Evolutionary conservation across 116 monocot genomes (phyloP).

Genomic region (Cymodocea nodosa): DNA sequence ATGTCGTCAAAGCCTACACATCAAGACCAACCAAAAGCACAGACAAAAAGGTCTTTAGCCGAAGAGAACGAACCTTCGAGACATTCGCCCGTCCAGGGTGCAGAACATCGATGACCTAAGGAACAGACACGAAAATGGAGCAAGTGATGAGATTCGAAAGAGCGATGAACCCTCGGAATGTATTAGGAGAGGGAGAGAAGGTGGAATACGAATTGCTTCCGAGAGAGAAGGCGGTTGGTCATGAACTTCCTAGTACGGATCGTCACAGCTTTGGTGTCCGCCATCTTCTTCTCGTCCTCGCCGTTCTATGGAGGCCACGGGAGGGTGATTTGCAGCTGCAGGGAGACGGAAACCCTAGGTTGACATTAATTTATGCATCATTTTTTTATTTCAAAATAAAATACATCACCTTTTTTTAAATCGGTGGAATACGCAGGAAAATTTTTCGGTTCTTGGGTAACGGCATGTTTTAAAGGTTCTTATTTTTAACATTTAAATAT

Average conservation of each 20-base stretch:
- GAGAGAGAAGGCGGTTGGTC: constrained; percentile 34
- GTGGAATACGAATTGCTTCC: constrained; percentile 25
- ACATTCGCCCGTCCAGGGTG: constrained; percentile 55
- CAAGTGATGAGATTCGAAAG: neutral
- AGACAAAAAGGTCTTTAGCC: too few relatives aligned
- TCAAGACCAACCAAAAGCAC: neutral
- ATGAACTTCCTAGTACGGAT: constrained; percentile 33
- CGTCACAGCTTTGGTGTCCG: constrained; percentile 20
- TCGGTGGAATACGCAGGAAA: too few relatives aligned
- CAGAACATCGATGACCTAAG: constrained; percentile 37
- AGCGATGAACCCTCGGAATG: neutral
- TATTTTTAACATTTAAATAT: too few relatives aligned
- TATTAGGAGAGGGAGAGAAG: neutral
- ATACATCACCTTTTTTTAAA: too few relatives aligned
- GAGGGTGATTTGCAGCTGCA: too few relatives aligned
- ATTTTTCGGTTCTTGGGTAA: too few relatives aligned
- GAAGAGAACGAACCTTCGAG: constrained; percentile 27
- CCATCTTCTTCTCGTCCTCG: constrained; percentile 1
- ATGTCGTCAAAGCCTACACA: neutral
- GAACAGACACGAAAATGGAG: neutral
- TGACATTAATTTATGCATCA: too few relatives aligned
- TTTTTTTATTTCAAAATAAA: too few relatives aligned
- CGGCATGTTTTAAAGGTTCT: too few relatives aligned
- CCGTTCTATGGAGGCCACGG: too few relatives aligned
- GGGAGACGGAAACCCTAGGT: too few relatives aligned